Conservation (phyloP, 2,329 filamentous ascomycete species). For the Magnaporthiopsis rhizophila region DNA sequence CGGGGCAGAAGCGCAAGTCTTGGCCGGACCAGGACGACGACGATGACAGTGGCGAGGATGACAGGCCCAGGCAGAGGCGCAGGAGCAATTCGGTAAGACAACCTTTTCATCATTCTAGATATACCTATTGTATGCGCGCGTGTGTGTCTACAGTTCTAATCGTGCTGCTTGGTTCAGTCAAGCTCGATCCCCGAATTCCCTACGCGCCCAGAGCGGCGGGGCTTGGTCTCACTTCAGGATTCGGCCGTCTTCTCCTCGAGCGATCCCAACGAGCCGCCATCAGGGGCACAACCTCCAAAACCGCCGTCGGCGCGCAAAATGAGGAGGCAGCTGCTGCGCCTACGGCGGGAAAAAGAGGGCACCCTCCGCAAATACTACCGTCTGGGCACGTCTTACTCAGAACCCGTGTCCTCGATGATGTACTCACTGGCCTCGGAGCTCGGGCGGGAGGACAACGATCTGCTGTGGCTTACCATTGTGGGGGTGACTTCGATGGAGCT, state of each 20-base stretch:
- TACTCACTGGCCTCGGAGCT: slow-evolving; percentile 93
- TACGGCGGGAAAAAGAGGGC: slow-evolving; percentile 69
- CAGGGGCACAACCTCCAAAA: slow-evolving; percentile 49
- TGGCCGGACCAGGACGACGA: slow-evolving; percentile 65
- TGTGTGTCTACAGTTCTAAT: neutral
- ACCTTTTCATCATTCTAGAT: slow-evolving; percentile 13
- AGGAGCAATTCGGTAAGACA: slow-evolving; percentile 76
- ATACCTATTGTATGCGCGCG: neutral
- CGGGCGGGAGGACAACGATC: slow-evolving; percentile 91
- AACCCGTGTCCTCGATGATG: slow-evolving; percentile 88
- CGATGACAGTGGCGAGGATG: slow-evolving; percentile 64
- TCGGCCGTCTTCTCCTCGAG: slow-evolving; percentile 38
- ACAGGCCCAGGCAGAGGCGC: slow-evolving; percentile 69
- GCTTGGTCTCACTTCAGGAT: slow-evolving; percentile 48
- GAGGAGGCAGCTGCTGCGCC: slow-evolving; percentile 62
- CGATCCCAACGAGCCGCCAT: slow-evolving; percentile 44
- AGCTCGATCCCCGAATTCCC: slow-evolving; percentile 60
- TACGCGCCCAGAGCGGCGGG: slow-evolving; percentile 49
- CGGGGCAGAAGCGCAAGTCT: slow-evolving; percentile 70
- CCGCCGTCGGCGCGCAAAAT: slow-evolving; percentile 64
- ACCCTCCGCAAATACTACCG: slow-evolving; percentile 78
- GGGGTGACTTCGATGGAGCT: slow-evolving; percentile 91
- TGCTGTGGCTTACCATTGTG: slow-evolving; percentile 91
- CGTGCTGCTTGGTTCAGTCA: slow-evolving; percentile 33
- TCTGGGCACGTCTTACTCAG: slow-evolving; percentile 82